A percentile compares a stretch with the other conserved stretches of the same genome.
Evolutionary conservation across 164 flowering plant genomes (phyloP).

Genomic region (Chimonanthus salicifolius): DNA sequence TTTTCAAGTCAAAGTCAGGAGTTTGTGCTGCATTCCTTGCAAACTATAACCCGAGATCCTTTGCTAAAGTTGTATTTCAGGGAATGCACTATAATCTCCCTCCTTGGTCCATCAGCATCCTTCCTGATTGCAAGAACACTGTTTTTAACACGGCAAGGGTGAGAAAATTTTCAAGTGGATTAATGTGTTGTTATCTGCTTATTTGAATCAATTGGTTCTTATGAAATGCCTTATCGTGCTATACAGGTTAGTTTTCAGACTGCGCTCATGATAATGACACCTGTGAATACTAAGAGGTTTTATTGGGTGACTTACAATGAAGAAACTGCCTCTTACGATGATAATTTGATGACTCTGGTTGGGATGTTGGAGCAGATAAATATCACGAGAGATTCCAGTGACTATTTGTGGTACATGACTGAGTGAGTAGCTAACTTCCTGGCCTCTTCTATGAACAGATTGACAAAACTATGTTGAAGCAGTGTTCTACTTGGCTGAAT

Average conservation of each 20-base stretch:
- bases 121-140: conserved; percentile 84
- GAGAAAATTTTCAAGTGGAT: conserved; percentile 9
- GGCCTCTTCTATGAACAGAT: not conserved
- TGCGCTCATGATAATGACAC: conserved; percentile 42
- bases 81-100: conserved; percentile 65
- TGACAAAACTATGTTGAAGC: not conserved
- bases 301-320: conserved; percentile 79
- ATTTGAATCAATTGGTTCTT: not conserved
- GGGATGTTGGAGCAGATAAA: conserved; percentile 77
- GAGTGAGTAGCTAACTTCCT: conserved; percentile 45
- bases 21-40: conserved; percentile 88
- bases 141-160: conserved; percentile 91
- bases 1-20: conserved; percentile 49
- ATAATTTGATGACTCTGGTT: conserved; percentile 27
- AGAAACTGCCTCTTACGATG: conserved; percentile 47
- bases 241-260: conserved; percentile 59
- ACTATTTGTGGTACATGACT: conserved; percentile 92
- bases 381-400: conserved; percentile 69
- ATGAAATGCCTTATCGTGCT: not conserved
- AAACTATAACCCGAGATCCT: conserved; percentile 49
- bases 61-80: conserved; percentile 50
- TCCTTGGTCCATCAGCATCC: conserved; percentile 90
- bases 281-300: conserved; percentile 29
- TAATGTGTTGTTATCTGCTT: too few species aligned
- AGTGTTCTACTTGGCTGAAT: not conserved